phyloP scores from a whole-genome alignment of 148 eudicot genomes.

The Dianthus caryophyllus region DNA sequence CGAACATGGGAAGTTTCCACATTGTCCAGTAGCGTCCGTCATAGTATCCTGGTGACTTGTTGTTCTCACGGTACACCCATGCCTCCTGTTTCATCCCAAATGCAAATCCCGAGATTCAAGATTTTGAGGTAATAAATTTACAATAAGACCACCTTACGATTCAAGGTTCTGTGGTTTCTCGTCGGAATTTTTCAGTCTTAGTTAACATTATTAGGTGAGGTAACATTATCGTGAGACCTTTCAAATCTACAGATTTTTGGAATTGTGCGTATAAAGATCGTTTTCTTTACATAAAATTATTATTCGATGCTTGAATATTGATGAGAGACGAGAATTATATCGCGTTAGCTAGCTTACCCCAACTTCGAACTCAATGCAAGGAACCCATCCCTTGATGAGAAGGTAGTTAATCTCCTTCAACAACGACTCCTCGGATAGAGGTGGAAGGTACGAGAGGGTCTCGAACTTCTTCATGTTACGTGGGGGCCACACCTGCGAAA shows the following conservation, averaged over 20 bases:
- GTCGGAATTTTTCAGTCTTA: not conserved
- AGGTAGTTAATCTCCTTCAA: conserved; percentile 30
- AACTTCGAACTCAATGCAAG: conserved; percentile 48
- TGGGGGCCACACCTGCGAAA: conserved; percentile 47
- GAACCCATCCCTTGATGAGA: conserved; percentile 46
- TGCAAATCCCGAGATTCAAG: too few species aligned
- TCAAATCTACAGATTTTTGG: too few species aligned
- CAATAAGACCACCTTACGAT: too few species aligned
- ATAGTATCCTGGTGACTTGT: conserved; percentile 43
- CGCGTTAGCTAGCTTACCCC: conserved; percentile 17
- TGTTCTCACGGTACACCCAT: conserved; percentile 44
- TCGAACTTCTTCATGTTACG: conserved; percentile 34
- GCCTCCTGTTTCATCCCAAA: conserved; percentile 21
- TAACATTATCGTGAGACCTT: too few species aligned
- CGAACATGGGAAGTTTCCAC: conserved; percentile 63
- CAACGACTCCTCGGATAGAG: conserved; percentile 17
- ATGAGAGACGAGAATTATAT: not conserved
- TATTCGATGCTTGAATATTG: too few species aligned
- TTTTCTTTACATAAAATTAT: too few species aligned
- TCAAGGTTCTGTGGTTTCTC: not conserved
- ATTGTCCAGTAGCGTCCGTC: conserved; percentile 59
- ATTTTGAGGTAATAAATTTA: too few species aligned
- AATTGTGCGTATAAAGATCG: too few species aligned
- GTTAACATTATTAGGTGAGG: too few species aligned
- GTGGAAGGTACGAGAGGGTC: conserved; percentile 37